A percentile compares a stretch with the other conserved stretches of the same genome.
Conservation (phyloP, 129 eudicot species). For the Centrapalus pauciflorus region DNA sequence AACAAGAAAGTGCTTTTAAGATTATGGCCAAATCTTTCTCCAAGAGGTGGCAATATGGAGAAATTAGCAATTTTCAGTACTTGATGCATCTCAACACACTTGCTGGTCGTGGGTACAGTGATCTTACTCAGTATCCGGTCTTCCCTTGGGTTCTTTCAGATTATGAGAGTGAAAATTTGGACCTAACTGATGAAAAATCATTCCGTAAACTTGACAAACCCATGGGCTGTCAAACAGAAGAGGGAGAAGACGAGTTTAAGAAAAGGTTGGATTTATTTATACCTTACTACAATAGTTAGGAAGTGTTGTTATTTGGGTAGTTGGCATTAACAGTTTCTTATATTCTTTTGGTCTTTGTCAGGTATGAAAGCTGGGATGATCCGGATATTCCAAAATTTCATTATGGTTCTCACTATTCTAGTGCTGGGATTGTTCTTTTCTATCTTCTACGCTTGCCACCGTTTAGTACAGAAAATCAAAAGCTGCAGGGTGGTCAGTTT, state of each 20-base stretch:
- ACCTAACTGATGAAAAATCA: constrained; percentile 65
- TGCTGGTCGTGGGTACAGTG: constrained; percentile 99
- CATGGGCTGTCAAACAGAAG: constrained; percentile 94
- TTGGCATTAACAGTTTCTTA: neutral
- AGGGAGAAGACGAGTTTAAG: constrained; percentile 93
- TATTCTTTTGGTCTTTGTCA: constrained; percentile 11
- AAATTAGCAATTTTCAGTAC: constrained; percentile 97
- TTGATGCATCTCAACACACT: constrained; percentile 97
- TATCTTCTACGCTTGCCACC: constrained; percentile 95
- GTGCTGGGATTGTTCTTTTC: constrained; percentile 98
- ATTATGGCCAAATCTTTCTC: constrained; percentile 88
- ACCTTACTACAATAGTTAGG: neutral
- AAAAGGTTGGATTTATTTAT: constrained; percentile 57
- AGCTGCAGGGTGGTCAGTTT: constrained; percentile 98
- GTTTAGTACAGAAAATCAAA: constrained; percentile 87
- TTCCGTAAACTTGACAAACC: constrained; percentile 92
- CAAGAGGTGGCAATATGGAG: constrained; percentile 98
- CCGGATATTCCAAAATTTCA: constrained; percentile 97
- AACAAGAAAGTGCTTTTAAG: constrained; percentile 78
- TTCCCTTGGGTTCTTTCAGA: constrained; percentile 98
- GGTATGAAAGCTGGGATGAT: constrained; percentile 99
- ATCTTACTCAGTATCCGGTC: constrained; percentile 97
- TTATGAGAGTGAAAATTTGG: constrained; percentile 79
- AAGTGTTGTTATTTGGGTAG: neutral
- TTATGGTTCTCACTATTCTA: constrained; percentile 98